Percentiles rank a stretch among this genome's conserved stretches.
Evolutionary conservation across 2,329 filamentous ascomycete genomes (phyloP).

Genomic region (Paraphaeosphaeria sporulosa): DNA sequence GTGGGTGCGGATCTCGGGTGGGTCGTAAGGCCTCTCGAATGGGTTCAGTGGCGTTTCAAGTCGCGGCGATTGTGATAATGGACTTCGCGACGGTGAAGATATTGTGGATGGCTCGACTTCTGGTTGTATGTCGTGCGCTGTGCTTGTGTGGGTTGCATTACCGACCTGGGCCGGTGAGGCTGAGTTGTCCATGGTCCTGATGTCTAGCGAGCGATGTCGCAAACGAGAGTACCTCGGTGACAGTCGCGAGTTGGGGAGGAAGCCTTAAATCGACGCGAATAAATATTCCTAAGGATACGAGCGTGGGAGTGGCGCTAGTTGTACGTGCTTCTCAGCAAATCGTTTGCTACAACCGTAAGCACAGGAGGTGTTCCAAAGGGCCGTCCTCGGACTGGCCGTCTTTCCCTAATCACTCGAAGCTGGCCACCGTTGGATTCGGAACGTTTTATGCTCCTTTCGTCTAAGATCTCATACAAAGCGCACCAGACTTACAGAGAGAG

Average conservation of each 20-base stretch:
- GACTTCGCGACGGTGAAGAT: not conserved
- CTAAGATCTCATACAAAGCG: not conserved
- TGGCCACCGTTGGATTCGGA: not conserved
- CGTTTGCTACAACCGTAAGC: not conserved
- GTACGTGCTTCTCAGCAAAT: not conserved
- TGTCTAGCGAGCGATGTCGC: not conserved
- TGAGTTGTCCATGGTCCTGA: constrained; percentile 2
- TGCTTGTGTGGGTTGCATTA: not conserved
- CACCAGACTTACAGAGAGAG: not conserved
- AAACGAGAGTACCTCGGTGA: not conserved
- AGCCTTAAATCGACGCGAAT: not conserved
- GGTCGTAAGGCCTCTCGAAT: constrained; percentile 22
- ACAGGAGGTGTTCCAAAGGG: constrained; percentile 5
- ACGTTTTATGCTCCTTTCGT: not conserved
- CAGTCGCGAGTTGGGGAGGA: not conserved
- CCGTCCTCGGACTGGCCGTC: no score
- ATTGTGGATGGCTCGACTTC: not conserved
- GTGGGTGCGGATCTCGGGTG: constrained; percentile 23
- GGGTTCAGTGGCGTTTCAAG: not conserved
- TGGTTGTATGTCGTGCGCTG: not conserved
- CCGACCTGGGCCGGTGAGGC: not conserved
- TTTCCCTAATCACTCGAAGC: not conserved
- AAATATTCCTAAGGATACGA: not conserved
- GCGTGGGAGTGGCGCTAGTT: not conserved
- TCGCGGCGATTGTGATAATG: not conserved